These are phyloP conservation scores for Fusarium veterinarium DNA, from an alignment of 2,329 filamentous ascomycete species.

Conservation along the genomic window DNA sequence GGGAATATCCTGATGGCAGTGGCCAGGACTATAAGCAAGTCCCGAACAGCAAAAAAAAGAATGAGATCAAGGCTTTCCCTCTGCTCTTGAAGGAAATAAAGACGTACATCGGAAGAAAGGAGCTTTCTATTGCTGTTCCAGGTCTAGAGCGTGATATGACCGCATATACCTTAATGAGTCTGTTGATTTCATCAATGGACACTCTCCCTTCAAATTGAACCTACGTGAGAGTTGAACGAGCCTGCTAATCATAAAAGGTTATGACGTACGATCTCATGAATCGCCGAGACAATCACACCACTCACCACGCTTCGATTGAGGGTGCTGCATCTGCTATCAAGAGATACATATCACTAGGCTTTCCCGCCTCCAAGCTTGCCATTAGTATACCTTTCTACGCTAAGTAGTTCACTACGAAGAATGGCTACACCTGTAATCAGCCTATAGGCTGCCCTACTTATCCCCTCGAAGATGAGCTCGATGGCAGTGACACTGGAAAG, in stretches of 20 bases:
- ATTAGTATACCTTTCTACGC: conserved; percentile 77
- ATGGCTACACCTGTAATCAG: conserved; percentile 56
- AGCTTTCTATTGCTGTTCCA: conserved; percentile 75
- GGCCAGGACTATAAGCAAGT: conserved; percentile 74
- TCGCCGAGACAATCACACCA: conserved; percentile 72
- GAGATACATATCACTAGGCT: conserved; percentile 69
- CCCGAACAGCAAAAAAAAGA: conserved; percentile 67
- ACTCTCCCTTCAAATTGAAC: not conserved
- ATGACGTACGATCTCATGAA: conserved; percentile 82
- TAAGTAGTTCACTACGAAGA: conserved; percentile 72
- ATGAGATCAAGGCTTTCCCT: conserved; percentile 72
- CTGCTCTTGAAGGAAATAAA: conserved; percentile 70
- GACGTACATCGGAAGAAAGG: conserved; percentile 66
- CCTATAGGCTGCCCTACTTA: conserved; percentile 70
- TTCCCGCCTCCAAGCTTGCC: conserved; percentile 66
- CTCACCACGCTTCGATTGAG: conserved; percentile 71
- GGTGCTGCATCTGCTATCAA: conserved; percentile 66
- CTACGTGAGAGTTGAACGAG: accelerated
- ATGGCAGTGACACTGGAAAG: conserved; percentile 68
- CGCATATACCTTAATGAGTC: conserved; percentile 70
- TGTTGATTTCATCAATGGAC: conserved; percentile 73
- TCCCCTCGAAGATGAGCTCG: conserved; percentile 65
- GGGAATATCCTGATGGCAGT: conserved; percentile 73
- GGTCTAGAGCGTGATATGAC: conserved; percentile 73
- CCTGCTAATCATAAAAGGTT: conserved; percentile 50